phyloP scores from a whole-genome alignment of 805 yeast genomes.

The Huiozyma sinensis region DNA sequence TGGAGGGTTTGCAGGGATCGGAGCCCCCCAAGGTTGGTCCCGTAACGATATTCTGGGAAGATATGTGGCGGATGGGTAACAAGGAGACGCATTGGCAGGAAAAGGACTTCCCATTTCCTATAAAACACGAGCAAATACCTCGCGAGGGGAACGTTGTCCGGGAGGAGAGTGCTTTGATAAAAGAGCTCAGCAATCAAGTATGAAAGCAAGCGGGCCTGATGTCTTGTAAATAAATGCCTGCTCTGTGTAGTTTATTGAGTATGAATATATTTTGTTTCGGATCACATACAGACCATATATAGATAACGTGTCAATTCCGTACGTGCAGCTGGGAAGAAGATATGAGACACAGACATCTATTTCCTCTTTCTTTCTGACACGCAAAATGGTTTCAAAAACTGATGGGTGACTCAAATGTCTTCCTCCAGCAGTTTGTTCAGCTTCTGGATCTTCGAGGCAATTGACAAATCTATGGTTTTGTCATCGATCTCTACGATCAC shows the following conservation, averaged over 20 bases:
- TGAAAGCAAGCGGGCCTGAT: too few relatives aligned
- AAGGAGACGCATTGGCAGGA: conserved; percentile 56
- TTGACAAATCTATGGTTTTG: conserved; percentile 88
- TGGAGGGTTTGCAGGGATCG: conserved; percentile 13
- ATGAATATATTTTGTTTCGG: too few relatives aligned
- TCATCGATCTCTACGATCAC: conserved; percentile 93
- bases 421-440: conserved; percentile 83
- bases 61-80: conserved; percentile 79
- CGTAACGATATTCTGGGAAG: conserved; percentile 68
- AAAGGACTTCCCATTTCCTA: conserved; percentile 23
- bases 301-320: too few relatives aligned
- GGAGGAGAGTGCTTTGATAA: conserved; percentile 57
- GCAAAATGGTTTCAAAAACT: not conserved
- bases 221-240: too few relatives aligned
- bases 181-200: conserved; percentile 20
- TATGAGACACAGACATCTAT: not conserved
- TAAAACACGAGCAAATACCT: conserved; percentile 51
- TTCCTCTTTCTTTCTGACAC: too few relatives aligned
- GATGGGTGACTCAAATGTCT: conserved; percentile 47
- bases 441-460: conserved; percentile 73
- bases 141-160: conserved; percentile 43
- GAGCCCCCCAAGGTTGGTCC: conserved; percentile 23
- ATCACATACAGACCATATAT: too few relatives aligned
- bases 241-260: too few relatives aligned
- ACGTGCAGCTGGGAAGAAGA: not conserved